A percentile compares a stretch with the other conserved stretches of the same genome.
phyloP scores from a whole-genome alignment of 2,329 filamentous ascomycete genomes.

The Berkeleyomyces basicola region DNA sequence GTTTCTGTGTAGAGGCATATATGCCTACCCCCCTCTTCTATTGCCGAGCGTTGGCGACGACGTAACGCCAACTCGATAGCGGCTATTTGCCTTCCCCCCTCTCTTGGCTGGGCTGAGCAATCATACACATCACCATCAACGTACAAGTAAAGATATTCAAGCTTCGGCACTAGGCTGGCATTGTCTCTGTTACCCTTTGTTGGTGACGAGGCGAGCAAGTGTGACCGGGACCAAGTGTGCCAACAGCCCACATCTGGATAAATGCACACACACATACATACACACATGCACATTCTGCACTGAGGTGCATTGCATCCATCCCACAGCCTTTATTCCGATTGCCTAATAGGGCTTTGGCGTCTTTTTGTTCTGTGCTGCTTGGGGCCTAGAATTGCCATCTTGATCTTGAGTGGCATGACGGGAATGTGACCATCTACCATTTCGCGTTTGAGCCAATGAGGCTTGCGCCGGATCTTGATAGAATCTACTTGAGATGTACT shows the following conservation, averaged over 20 bases:
- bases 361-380: not conserved
- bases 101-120: not conserved
- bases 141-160: not conserved
- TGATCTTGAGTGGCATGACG: not conserved
- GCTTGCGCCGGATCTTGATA: not conserved
- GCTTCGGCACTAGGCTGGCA: not conserved
- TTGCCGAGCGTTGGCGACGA: not conserved
- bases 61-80: not conserved
- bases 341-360: not conserved
- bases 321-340: not conserved
- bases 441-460: not conserved
- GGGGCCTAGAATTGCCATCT: not conserved
- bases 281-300: not conserved
- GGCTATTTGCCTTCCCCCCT: not conserved
- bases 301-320: no score
- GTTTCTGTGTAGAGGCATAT: no score
- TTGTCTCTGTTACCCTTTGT: not conserved
- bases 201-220: not conserved
- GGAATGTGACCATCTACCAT: not conserved
- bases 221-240: not conserved
- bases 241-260: not conserved
- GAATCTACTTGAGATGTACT: not conserved
- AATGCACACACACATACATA: not conserved
- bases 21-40: no score
- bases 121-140: no score